Evolutionary conservation across 2,329 filamentous ascomycete species (phyloP).

Genomic region (Diatrype stigma): DNA sequence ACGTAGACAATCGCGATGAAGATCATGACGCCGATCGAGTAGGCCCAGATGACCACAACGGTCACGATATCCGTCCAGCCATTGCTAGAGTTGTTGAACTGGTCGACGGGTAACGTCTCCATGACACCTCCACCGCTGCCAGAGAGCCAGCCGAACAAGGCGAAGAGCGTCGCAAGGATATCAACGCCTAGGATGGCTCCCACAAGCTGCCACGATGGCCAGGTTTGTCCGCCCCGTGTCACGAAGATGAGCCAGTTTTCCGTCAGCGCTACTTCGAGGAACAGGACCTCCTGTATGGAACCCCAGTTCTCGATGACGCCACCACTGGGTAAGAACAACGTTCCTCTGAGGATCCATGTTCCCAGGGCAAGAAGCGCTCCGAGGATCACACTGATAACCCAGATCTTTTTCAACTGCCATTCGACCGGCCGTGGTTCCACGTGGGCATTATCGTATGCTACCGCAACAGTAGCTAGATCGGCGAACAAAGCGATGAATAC

Average conservation of each 20-base stretch:
- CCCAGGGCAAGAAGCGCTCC: slow-evolving; percentile 63
- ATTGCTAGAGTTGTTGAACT: slow-evolving; percentile 30
- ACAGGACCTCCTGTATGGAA: slow-evolving; percentile 69
- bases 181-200: slow-evolving; percentile 69
- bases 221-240: slow-evolving; percentile 67
- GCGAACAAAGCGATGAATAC: slow-evolving; percentile 78
- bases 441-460: slow-evolving; percentile 76
- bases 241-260: slow-evolving; percentile 80
- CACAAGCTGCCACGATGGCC: slow-evolving; percentile 71
- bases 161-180: slow-evolving; percentile 68
- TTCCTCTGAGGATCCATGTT: slow-evolving; percentile 70
- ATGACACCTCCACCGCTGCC: slow-evolving; percentile 38
- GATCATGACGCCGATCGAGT: slow-evolving; percentile 63
- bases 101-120: slow-evolving; percentile 27
- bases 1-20: slow-evolving; percentile 64
- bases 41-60: slow-evolving; percentile 60
- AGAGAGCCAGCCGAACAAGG: slow-evolving; percentile 69
- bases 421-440: slow-evolving; percentile 71
- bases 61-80: slow-evolving; percentile 51
- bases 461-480: slow-evolving; percentile 73
- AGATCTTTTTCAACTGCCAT: slow-evolving; percentile 79
- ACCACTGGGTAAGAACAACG: slow-evolving; percentile 64
- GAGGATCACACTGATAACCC: slow-evolving; percentile 68
- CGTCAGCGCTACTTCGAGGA: slow-evolving; percentile 68
- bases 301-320: slow-evolving; percentile 74